Percentiles rank a stretch among this genome's conserved stretches.
These are phyloP conservation scores for Talaromyces islandicus DNA, from an alignment of 2,329 filamentous ascomycete genomes.

Conservation along the genomic window DNA sequence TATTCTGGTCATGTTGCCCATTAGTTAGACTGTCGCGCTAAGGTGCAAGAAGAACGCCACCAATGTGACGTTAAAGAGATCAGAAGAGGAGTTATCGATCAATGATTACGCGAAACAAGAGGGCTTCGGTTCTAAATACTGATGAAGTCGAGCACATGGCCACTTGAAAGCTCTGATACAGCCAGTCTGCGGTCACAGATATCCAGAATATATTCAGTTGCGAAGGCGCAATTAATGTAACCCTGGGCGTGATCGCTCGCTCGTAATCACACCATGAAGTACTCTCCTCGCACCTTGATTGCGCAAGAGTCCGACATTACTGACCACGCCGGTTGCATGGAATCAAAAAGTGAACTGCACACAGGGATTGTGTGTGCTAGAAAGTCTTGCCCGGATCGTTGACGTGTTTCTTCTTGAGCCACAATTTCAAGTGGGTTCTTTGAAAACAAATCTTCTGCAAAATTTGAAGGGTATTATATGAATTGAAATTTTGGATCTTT, in stretches of 20 bases:
- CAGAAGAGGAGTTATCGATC: background rate
- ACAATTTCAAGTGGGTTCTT: background rate
- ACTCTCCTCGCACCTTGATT: background rate
- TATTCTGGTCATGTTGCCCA: background rate
- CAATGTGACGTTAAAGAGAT: background rate
- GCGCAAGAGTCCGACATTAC: background rate
- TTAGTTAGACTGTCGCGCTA: background rate
- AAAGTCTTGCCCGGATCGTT: background rate
- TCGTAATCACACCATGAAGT: background rate
- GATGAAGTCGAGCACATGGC: background rate
- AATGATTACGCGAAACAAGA: background rate
- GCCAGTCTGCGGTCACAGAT: too few species aligned
- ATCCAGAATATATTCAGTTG: background rate
- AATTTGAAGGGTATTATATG: background rate
- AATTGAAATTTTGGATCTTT: background rate
- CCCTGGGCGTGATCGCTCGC: background rate
- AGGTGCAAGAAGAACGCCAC: background rate
- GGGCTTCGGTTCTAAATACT: background rate
- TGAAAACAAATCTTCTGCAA: background rate
- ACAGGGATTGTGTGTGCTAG: background rate
- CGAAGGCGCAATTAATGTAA: background rate
- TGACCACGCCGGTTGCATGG: background rate
- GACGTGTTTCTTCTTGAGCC: background rate
- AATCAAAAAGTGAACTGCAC: background rate
- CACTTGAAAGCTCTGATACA: too few species aligned